Conservation (phyloP, 345 rosid genomes). For the Eucalyptus pauciflora region DNA sequence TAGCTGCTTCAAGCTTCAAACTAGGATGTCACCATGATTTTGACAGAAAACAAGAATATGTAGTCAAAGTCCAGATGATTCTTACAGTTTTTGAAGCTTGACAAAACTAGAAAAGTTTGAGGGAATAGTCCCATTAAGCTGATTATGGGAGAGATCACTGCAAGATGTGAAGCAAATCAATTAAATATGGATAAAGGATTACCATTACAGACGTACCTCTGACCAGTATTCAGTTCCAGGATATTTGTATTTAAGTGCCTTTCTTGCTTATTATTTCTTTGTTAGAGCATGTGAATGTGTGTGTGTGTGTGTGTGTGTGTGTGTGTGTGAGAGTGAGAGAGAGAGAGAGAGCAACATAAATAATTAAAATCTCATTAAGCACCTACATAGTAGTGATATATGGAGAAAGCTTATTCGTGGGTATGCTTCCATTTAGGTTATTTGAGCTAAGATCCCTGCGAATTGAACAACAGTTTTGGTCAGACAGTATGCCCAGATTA, state of each 20-base stretch:
- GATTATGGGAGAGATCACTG: constrained; percentile 48
- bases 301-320: too few relatives aligned
- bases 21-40: background rate
- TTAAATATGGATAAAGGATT: background rate
- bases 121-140: constrained; percentile 44
- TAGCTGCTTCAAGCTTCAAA: background rate
- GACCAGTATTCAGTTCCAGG: background rate
- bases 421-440: constrained; percentile 66
- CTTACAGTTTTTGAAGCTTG: constrained; percentile 45
- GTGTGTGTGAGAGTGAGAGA: background rate
- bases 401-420: constrained; percentile 43
- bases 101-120: constrained; percentile 40
- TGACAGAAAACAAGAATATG: background rate
- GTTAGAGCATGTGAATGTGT: background rate
- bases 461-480: background rate
- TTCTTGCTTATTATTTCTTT: background rate
- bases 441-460: constrained; percentile 85
- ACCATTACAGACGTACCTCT: background rate
- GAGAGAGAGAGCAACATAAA: background rate
- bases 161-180: background rate
- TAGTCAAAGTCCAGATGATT: background rate
- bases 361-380: background rate
- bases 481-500: background rate
- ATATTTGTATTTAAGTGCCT: background rate
- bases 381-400: constrained; percentile 80